Base-by-base conservation (phyloP, 306 rosid genomes). In the Citrullus colocynthis region DNA sequence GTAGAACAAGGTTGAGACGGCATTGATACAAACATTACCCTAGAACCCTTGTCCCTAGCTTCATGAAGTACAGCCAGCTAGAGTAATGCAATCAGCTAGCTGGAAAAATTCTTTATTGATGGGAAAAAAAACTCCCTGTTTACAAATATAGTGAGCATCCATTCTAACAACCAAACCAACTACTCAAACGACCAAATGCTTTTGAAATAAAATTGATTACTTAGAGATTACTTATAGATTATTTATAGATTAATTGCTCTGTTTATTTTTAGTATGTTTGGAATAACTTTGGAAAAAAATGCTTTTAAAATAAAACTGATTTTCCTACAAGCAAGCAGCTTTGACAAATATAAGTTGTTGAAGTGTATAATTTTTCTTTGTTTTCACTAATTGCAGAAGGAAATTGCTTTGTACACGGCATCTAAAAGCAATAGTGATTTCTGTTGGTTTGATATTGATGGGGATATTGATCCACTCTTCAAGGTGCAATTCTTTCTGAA, bases 321-420 rank as follows among this genome's bases (percentile, higher is more conserved):
- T 48, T 12, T 48, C 5, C 54, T 13, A 32, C 0, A 48, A 48
- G 16, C 0, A 48, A 48, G 16, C 54, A 48, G 6, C 5, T 48
- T 48, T 13, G 54, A 48, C 54, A 48, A 48, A 0, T 48, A 12
- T 48, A 48, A 48, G 12, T 12, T 11, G 12, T 12, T 48, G 54
- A 48, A 48, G 32, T 66, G 7, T n/a, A 66, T 20, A 62, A 62
- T 62, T 5, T 62, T 62, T 60, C 60, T 28, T 34, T n/a, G 48
- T 61, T 83, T 81, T 74, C 65, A 72, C 80, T 61, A 78, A 85
- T 84, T 87, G 82, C 91, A 95, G 98, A 95, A 92, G 89, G 98
- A 95, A 88, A 83, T 95, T 85, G 96, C 97, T 80, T 82, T 95
- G 82, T 95, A 95, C 86, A 90, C 93, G 7, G 97, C 97, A 24